These are phyloP conservation scores for Eustoma russellianum DNA, from an alignment of 257 asterid species.

Conservation along the genomic window DNA sequence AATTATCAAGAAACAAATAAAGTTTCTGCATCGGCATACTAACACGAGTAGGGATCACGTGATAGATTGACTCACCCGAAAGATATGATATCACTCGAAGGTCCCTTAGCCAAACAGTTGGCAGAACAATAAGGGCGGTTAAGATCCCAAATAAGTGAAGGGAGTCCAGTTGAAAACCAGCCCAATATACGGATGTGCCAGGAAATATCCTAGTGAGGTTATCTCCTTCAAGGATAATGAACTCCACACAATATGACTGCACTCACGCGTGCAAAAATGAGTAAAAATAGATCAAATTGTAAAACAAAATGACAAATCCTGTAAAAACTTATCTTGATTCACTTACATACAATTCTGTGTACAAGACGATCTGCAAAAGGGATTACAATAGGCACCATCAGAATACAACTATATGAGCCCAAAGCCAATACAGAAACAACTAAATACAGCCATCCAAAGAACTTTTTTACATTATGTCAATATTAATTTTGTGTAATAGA, in stretches of 20 bases:
- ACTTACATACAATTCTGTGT: constrained; percentile 77
- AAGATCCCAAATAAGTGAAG: constrained; percentile 47
- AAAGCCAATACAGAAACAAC: no score
- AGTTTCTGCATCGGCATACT: not conserved
- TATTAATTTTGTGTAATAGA: no score
- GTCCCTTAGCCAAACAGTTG: constrained; percentile 80
- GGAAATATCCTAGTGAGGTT: constrained; percentile 69
- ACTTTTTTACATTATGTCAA: no score
- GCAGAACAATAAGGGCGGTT: constrained; percentile 47
- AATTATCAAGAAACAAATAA: not conserved
- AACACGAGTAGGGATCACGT: not conserved
- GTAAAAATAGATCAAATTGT: not conserved
- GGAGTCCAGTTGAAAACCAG: constrained; percentile 55
- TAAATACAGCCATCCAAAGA: no score
- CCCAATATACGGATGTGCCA: constrained; percentile 39
- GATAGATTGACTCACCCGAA: constrained; percentile 40
- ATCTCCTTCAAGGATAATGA: constrained; percentile 75
- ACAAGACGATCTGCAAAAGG: constrained; percentile 62
- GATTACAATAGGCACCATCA: no score
- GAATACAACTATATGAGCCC: no score
- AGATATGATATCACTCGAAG: constrained; percentile 66
- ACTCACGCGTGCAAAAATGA: constrained; percentile 4
- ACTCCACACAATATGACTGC: constrained; percentile 78
- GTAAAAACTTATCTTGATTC: not conserved
- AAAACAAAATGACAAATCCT: not conserved